Base-by-base conservation (phyloP, 371 early-diverging fungal genomes). In the Mucor circinelloides region DNA sequence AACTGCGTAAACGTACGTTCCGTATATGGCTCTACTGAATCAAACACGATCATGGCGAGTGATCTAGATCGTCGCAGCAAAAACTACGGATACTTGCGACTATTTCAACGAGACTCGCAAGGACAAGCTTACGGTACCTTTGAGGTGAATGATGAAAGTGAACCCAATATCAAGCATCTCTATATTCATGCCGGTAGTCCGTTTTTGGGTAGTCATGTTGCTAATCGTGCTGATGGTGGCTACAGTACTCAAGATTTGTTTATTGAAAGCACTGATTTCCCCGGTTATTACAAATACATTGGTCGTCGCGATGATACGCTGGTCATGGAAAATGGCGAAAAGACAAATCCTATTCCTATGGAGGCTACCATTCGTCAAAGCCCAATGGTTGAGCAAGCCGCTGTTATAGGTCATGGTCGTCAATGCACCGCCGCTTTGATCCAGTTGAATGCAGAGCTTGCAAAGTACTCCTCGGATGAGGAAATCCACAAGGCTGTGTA, bases 261-360 rank as follows among this genome's bases (percentile, higher is more conserved):
- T 44, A 59, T 6, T 10, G 65, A 68, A 27, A 66, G 61, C 3
- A 32, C 68, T 12, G 36, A 46, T 0, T 46, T 23, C n/a, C 48
- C 70, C 10, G 72, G 68, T 1, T 72, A 63, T 9, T 79, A 70
- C 28, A 42, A 1, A 9, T 70, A 75, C 25, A 10, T 61, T 4
- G 76, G 82, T 9, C 69, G 82, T 15, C 65, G 66, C 2, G 82
- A 79, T 55, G 78, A 82, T 62, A 75, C 70, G 0, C 34, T 80
- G 15, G 60, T 75, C 21, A 76, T 79, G 78, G 64, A 72, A 46
- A 82, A 80, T 44, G 83, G 80, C 9, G 80, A 82, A 65, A 82
- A 82, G 66, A 75, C 77, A 1, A 80, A 78, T 31, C 80, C 83
- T 13, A 2, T 75, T 6, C 74, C 76, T 9, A 78, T 82, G 63